These are phyloP conservation scores for Eudorina sp. DNA, from an alignment of 139 green algal species.

Conservation along the genomic window DNA sequence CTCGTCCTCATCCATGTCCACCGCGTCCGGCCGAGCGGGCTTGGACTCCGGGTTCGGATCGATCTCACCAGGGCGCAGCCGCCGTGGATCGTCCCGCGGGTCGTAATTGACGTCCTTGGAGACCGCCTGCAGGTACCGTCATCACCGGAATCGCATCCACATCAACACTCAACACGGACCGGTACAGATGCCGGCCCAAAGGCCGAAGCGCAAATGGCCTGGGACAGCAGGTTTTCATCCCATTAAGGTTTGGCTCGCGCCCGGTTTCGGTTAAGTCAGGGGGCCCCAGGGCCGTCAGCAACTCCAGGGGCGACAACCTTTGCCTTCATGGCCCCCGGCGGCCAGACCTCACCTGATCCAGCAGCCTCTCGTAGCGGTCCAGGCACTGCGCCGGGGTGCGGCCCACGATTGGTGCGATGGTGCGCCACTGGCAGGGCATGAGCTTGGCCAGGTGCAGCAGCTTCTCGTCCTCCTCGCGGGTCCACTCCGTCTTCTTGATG, in stretches of 20 bases:
- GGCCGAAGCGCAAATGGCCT: no score
- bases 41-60: slow-evolving; percentile 98
- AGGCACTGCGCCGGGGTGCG: slow-evolving; percentile 97
- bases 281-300: no score
- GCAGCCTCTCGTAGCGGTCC: slow-evolving; percentile 93
- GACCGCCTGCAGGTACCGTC: no score
- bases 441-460: slow-evolving; percentile 99
- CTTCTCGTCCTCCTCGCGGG: slow-evolving; percentile 99
- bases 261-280: no score
- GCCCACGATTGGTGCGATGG: slow-evolving; percentile 98
- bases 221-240: no score
- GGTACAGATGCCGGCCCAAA: no score
- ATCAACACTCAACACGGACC: no score
- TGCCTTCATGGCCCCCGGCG: no score
- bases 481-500: slow-evolving; percentile 99
- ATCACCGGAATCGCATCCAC: no score
- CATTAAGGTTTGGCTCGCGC: no score
- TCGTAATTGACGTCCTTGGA: slow-evolving; percentile 91
- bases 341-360: slow-evolving; percentile 59
- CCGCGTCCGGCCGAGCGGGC: slow-evolving; percentile 93
- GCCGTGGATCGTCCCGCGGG: slow-evolving; percentile 90
- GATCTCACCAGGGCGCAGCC: slow-evolving; percentile 96
- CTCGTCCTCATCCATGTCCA: slow-evolving; percentile 99
- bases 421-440: slow-evolving; percentile 99
- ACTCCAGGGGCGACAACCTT: no score